phyloP scores from a whole-genome alignment of 495 filamentous ascomycete species.

The Penicillium subrubescens region DNA sequence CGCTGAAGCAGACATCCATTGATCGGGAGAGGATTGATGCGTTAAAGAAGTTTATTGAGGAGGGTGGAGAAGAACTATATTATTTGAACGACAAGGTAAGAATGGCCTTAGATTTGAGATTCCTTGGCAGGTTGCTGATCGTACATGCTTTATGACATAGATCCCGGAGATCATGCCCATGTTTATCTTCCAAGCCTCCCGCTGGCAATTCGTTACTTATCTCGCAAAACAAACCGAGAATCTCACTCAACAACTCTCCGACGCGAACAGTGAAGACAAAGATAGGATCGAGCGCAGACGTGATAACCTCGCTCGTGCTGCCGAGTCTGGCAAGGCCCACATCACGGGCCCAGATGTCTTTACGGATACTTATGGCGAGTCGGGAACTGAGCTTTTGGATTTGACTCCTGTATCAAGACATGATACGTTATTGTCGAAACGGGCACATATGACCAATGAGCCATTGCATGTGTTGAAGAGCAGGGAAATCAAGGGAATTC shows the following conservation, averaged over 20 bases:
- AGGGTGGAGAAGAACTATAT: constrained; percentile 76
- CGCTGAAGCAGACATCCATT: constrained; percentile 67
- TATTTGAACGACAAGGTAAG: constrained; percentile 69
- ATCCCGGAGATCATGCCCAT: constrained; percentile 84
- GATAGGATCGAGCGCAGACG: constrained; percentile 40
- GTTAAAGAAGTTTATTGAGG: constrained; percentile 74
- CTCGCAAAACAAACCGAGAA: constrained; percentile 66
- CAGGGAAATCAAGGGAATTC: constrained; percentile 51
- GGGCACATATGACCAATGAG: constrained; percentile 26
- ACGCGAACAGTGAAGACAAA: constrained; percentile 30
- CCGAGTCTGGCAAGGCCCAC: constrained; percentile 34
- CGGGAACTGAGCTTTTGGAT: constrained; percentile 29
- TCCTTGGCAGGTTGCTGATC: constrained; percentile 12
- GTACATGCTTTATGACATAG: constrained; percentile 20
- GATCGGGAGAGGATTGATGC: constrained; percentile 89
- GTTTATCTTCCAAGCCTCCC: constrained; percentile 88
- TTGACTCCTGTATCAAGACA: constrained; percentile 34
- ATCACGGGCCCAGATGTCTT: constrained; percentile 42
- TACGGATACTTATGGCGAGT: constrained; percentile 22
- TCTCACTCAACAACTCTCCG: constrained; percentile 21
- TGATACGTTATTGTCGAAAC: constrained; percentile 33
- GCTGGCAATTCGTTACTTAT: constrained; percentile 69
- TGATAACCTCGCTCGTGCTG: constrained; percentile 44
- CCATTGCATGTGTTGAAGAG: constrained; percentile 33
- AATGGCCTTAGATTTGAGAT: not conserved